Conservation (phyloP, 2,329 filamentous ascomycete species). For the Nakataea oryzae region DNA sequence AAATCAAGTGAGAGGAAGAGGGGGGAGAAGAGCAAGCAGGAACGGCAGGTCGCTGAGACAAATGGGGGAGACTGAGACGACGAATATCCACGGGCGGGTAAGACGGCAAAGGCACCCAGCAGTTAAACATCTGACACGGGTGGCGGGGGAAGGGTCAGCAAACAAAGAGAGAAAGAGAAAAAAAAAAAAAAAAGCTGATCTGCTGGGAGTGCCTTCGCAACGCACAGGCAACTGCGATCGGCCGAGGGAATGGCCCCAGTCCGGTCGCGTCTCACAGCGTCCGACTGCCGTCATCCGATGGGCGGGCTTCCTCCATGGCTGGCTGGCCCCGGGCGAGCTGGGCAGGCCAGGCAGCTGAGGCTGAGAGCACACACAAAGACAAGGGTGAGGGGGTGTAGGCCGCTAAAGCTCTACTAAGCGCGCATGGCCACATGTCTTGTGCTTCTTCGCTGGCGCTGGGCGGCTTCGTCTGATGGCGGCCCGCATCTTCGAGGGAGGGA, state of each 20-base stretch:
- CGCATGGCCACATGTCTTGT: background rate
- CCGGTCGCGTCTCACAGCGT: background rate
- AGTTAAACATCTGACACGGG: background rate
- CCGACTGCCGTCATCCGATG: background rate
- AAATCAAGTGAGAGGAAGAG: background rate
- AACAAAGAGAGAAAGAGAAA: background rate
- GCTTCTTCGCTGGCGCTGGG: too few species aligned
- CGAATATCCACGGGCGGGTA: background rate
- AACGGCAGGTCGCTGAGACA: background rate
- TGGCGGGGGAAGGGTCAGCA: background rate
- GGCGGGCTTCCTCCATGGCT: background rate
- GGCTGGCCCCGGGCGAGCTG: background rate
- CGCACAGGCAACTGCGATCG: background rate
- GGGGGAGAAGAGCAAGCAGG: background rate
- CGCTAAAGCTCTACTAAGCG: background rate
- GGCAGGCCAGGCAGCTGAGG: too few species aligned
- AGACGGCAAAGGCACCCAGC: background rate
- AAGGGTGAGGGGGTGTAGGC: background rate
- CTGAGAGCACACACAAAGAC: too few species aligned
- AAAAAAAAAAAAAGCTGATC: background rate
- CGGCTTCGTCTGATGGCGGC: background rate
- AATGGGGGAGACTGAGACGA: background rate
- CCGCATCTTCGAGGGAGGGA: background rate
- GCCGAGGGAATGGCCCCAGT: background rate
- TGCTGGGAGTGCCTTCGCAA: background rate